A percentile compares a stretch with the other conserved stretches of the same genome.
Conservation (phyloP, 768 basidiomycete species). For the Suillus subalutaceus region DNA sequence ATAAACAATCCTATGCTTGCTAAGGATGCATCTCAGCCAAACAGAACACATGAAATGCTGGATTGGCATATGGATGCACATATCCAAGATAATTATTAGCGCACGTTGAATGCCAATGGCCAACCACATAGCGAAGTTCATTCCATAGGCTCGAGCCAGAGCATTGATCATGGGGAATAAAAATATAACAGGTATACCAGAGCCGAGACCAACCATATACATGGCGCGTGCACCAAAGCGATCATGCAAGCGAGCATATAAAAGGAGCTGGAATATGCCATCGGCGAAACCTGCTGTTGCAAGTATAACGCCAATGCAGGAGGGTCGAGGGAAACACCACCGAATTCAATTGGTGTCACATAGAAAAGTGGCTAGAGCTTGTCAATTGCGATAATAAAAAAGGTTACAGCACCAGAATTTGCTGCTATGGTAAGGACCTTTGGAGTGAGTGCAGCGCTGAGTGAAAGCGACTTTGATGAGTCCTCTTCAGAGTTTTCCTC, state of each 20-base stretch:
- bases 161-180: neutral
- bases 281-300: neutral
- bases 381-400: too few relatives aligned
- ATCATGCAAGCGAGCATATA: neutral
- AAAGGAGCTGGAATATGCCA: neutral
- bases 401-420: too few relatives aligned
- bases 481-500: too few relatives aligned
- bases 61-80: neutral
- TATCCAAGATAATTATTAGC: too few relatives aligned
- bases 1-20: neutral
- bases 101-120: too few relatives aligned
- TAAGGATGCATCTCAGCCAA: neutral
- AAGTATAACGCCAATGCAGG: neutral
- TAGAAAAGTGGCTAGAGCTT: too few relatives aligned
- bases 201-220: neutral
- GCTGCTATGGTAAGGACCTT: too few relatives aligned
- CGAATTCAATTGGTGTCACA: too few relatives aligned
- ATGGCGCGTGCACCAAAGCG: neutral
- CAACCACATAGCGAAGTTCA: too few relatives aligned
- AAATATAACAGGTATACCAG: neutral
- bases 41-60: neutral
- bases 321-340: neutral
- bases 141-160: neutral
- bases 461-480: too few relatives aligned
- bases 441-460: too few relatives aligned